phyloP scores from a whole-genome alignment of 78 protist species.

The Blattamonas nauphoetae region DNA sequence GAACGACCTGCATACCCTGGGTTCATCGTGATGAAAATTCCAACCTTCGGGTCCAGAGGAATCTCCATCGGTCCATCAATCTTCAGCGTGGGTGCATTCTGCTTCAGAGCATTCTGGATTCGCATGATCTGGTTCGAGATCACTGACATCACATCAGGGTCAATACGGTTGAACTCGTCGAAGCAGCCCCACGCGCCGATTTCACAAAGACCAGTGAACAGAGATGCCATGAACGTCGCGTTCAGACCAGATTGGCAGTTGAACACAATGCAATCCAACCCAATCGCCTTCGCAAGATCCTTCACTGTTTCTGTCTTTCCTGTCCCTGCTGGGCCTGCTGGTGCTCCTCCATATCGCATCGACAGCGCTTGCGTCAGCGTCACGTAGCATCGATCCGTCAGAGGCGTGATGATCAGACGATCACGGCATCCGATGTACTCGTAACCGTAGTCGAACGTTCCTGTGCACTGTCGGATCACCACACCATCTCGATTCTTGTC shows the following conservation, averaged over 20 bases:
- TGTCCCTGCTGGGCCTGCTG: slow-evolving; percentile 91
- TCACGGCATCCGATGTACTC: slow-evolving; percentile 81
- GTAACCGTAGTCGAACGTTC: slow-evolving; percentile 60
- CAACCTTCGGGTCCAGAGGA: slow-evolving; percentile 30
- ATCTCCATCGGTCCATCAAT: slow-evolving; percentile 43
- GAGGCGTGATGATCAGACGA: slow-evolving; percentile 81
- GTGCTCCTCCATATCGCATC: slow-evolving; percentile 71
- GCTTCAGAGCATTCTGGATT: slow-evolving; percentile 51
- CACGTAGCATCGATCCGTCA: slow-evolving; percentile 75
- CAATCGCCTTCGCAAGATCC: slow-evolving; percentile 77
- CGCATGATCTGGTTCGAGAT: slow-evolving; percentile 13
- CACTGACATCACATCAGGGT: slow-evolving; percentile 39
- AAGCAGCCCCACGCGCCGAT: slow-evolving; percentile 90
- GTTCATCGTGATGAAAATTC: slow-evolving; percentile 67
- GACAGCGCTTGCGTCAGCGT: slow-evolving; percentile 66
- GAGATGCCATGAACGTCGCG: not conserved
- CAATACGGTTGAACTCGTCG: slow-evolving; percentile 86
- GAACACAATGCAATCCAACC: slow-evolving; percentile 54
- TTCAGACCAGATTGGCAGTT: slow-evolving; percentile 76
- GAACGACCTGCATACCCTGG: not conserved
- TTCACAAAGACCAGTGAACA: slow-evolving; percentile 52
- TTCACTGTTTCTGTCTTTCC: slow-evolving; percentile 90
- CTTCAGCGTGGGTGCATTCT: slow-evolving; percentile 15
- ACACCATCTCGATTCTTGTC: slow-evolving; percentile 33
- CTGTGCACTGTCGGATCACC: slow-evolving; percentile 64